Evolutionary conservation across 352 stramenopile species (phyloP).

Genomic region (Pythium dissimile): DNA sequence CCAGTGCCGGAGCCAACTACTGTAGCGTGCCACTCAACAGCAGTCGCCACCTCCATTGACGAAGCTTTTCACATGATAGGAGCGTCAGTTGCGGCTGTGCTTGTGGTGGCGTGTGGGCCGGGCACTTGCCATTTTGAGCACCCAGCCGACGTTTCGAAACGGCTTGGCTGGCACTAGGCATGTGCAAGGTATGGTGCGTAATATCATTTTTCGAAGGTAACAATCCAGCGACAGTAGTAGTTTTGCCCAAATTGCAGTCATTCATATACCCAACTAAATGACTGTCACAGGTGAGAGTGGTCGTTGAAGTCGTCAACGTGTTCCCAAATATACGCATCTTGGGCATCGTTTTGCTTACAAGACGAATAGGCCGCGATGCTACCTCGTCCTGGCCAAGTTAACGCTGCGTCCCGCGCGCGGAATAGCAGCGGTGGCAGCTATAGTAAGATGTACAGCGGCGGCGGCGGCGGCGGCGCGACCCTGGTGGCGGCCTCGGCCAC

Average conservation of each 20-base stretch:
- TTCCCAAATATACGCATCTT: too few relatives aligned
- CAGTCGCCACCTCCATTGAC: too few relatives aligned
- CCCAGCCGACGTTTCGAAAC: slow-evolving; percentile 21
- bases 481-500: not conserved
- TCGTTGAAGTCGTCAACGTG: not conserved
- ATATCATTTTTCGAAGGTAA: not conserved
- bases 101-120: too few relatives aligned
- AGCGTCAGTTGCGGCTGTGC: too few relatives aligned
- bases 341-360: too few relatives aligned
- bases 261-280: not conserved
- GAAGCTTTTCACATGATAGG: too few relatives aligned
- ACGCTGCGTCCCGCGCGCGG: not conserved
- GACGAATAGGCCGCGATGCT: too few relatives aligned
- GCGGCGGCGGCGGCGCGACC: not conserved
- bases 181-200: not conserved
- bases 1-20: too few relatives aligned
- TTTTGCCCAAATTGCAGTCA: too few relatives aligned
- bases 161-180: slow-evolving; percentile 6
- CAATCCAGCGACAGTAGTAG: too few relatives aligned
- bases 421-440: slow-evolving; percentile 4
- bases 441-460: slow-evolving; percentile 8
- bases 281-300: not conserved
- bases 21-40: too few relatives aligned
- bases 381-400: not conserved
- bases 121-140: slow-evolving; percentile 1